A percentile compares a stretch with the other conserved stretches of the same genome.
Conservation (phyloP, 768 basidiomycete genomes). For the Pholiota conissans region DNA sequence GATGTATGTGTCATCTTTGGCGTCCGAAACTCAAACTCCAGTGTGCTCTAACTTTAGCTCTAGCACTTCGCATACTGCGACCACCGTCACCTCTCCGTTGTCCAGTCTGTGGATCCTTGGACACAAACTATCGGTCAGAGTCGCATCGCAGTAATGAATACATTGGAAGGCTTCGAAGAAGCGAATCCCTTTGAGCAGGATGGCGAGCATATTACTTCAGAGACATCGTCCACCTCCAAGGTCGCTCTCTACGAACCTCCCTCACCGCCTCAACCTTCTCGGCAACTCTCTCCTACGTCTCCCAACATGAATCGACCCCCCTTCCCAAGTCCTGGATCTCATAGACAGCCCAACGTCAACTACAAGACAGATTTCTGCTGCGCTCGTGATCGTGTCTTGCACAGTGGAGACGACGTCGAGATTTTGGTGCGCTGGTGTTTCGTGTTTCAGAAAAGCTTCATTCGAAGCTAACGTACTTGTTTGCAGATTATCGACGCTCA, state of each 20-base stretch:
- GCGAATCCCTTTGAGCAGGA: conserved; percentile 69
- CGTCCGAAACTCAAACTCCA: conserved; percentile 1
- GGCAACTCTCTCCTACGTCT: conserved; percentile 48
- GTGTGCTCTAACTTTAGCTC: conserved; percentile 4
- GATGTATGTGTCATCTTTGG: neutral
- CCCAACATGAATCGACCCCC: conserved; percentile 37
- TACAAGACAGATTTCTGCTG: conserved; percentile 82
- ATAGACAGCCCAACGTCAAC: conserved; percentile 49
- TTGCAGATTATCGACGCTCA: conserved; percentile 88
- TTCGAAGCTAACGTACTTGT: neutral
- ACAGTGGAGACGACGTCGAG: conserved; percentile 81
- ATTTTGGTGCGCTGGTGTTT: conserved; percentile 59
- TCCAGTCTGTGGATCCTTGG: neutral
- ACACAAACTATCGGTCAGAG: neutral
- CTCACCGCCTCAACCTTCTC: conserved; percentile 47
- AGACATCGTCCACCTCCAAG: conserved; percentile 53
- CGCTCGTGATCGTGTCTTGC: conserved; percentile 69
- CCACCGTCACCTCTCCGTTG: neutral
- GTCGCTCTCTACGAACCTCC: conserved; percentile 60
- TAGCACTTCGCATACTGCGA: conserved; percentile 4
- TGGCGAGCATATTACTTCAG: conserved; percentile 41
- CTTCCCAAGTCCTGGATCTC: conserved; percentile 59
- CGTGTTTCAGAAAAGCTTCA: conserved; percentile 7
- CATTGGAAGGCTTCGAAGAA: conserved; percentile 45
- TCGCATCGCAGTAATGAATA: conserved; percentile 17